A percentile compares a stretch with the other conserved stretches of the same genome.
These are phyloP conservation scores for Glomus cerebriforme DNA, from an alignment of 192 early-diverging fungal species.

Conservation along the genomic window DNA sequence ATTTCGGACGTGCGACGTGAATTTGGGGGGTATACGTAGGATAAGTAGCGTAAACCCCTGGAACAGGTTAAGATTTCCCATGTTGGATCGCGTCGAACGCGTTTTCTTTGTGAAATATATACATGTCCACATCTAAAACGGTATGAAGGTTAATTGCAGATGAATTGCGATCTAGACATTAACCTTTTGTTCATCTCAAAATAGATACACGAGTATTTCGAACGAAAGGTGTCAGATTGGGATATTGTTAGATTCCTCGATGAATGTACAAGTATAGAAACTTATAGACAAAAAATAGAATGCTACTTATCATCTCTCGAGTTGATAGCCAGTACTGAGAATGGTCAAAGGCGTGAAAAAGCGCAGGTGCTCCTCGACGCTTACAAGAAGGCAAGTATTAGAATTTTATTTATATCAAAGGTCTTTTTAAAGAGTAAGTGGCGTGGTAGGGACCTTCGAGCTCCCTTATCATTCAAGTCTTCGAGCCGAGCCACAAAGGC, in stretches of 20 bases:
- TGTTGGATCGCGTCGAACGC: no score
- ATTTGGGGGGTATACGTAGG: no score
- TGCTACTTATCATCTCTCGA: slow-evolving; percentile 7
- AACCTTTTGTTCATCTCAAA: slow-evolving; percentile 15
- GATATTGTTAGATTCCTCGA: slow-evolving; percentile 2
- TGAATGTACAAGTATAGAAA: not conserved
- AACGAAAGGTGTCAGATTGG: not conserved
- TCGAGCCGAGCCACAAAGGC: slow-evolving; percentile 11
- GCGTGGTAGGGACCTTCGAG: slow-evolving; percentile 5
- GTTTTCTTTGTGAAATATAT: no score
- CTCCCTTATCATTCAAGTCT: slow-evolving; percentile 15
- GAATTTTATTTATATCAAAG: no score
- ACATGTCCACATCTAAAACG: slow-evolving; percentile 1
- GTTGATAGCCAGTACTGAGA: not conserved
- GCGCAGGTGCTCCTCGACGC: not conserved
- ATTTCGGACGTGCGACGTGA: no score
- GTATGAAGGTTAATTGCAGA: slow-evolving; percentile 23
- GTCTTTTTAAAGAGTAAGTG: slow-evolving; percentile 8
- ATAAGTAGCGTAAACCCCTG: no score
- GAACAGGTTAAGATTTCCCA: no score
- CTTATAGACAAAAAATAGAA: not conserved
- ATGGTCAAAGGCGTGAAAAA: not conserved
- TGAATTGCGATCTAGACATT: slow-evolving; percentile 5
- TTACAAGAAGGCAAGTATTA: slow-evolving; percentile 4
- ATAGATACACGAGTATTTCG: slow-evolving; percentile 20